Base-by-base conservation (phyloP, 176 grass and related monocot genomes). In the Puya raimondii region DNA sequence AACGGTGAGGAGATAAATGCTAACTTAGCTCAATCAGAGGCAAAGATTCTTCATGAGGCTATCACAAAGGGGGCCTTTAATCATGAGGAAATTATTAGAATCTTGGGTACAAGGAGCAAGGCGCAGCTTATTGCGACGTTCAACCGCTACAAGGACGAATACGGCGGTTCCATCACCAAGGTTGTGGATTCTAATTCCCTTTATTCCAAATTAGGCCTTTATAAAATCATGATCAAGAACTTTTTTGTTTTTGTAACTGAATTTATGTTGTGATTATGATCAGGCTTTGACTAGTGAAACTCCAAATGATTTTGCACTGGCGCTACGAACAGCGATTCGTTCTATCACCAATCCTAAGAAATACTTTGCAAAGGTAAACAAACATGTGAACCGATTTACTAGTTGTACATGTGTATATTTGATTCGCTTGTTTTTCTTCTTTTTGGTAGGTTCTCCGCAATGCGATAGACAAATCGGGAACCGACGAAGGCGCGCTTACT, bases 61-160 rank as follows among this genome's bases (percentile, higher is more conserved):
- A 77, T 92, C 23, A 66, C 13, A 2, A 64, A 83, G 3, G 79
- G 76, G 47, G 18, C 54, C 4, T 64, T 26, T 9, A 74, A 84
- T 47, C 73, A 89, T 69, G 76, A 78, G 2, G 88, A 92, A 72
- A 66, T 87, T 57, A 81, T 89, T 16, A 86, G 92, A 78, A 85
- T 96, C n/a, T 52, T 92, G 70, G 71, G 83, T 12, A 89, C 92
- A 13, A 81, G 88, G 68, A 96, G 88, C 88, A 96, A 76, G 57
- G 79, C 88, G 11, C 92, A 96, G 51, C 81, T 96, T 16, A 23
- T 68, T 1, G 84, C 88, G 51, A 96, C 86, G 1, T 89, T 96
- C 57, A 76, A 70, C 57, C 83, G 70, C 73, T 96, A 84, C 76
- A 85, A 72, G 65, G 79, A 96, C 9, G 69, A 81, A 27, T 73